Conservation (phyloP, 78 protist genomes). For the Pigoraptor vietnamica region DNA sequence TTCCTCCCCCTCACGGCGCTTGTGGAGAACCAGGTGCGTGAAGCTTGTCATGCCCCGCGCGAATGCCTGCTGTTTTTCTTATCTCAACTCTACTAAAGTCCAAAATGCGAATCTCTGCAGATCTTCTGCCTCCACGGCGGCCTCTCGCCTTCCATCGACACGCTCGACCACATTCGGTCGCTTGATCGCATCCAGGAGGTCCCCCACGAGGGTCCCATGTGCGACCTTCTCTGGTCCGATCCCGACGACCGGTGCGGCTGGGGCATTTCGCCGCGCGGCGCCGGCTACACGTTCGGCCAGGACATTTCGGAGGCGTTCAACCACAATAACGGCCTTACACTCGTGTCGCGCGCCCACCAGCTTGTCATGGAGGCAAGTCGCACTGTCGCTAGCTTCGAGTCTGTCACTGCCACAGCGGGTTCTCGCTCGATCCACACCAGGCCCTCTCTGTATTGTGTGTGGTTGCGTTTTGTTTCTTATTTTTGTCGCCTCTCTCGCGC, state of each 20-base stretch:
- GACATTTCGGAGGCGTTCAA: conserved; percentile 71
- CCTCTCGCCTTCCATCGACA: conserved; percentile 75
- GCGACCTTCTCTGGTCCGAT: conserved; percentile 98
- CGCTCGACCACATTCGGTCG: conserved; percentile 70
- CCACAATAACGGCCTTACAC: conserved; percentile 79
- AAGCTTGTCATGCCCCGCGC: background rate
- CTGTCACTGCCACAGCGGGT: background rate
- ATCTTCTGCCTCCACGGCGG: conserved; percentile 98
- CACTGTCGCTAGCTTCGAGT: background rate
- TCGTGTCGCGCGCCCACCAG: conserved; percentile 95
- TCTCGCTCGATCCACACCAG: background rate
- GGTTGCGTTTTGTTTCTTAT: background rate
- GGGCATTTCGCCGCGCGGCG: conserved; percentile 96
- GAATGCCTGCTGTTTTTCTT: background rate
- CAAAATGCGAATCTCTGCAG: background rate
- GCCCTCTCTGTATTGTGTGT: background rate
- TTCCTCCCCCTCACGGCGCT: conserved; percentile 88
- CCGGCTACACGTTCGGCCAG: conserved; percentile 95
- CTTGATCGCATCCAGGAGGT: conserved; percentile 73
- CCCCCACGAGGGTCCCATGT: conserved; percentile 96
- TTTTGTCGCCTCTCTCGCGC: background rate
- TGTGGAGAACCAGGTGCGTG: conserved; percentile 75
- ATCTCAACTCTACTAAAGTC: background rate
- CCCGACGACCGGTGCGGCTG: conserved; percentile 93
- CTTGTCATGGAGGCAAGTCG: conserved; percentile 64